Percentiles rank a stretch among this genome's conserved stretches.
Evolutionary conservation across 306 rosid species (phyloP).

Genomic region (Sicyos edulis): DNA sequence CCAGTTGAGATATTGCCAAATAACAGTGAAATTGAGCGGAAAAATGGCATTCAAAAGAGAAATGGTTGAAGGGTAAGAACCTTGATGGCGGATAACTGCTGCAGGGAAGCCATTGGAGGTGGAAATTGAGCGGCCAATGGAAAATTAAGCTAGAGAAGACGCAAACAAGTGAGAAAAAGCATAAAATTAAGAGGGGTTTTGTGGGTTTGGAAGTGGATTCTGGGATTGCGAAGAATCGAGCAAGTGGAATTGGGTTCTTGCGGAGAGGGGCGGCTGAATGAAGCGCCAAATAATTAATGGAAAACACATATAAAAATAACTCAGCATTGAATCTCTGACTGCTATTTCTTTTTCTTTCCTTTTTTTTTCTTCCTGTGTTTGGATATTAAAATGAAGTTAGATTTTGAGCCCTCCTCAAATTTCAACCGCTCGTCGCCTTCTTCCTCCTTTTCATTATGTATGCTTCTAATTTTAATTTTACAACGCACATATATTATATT

Average conservation of each 20-base stretch:
- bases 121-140: slow-evolving; percentile 12
- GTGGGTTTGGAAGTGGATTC: background rate
- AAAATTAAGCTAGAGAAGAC: slow-evolving; percentile 13
- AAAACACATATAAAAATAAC: slow-evolving; percentile 7
- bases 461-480: too few relatives aligned
- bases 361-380: background rate
- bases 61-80: slow-evolving; percentile 25
- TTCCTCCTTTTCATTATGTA: background rate
- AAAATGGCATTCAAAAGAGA: background rate
- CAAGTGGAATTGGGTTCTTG: slow-evolving; percentile 11
- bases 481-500: too few relatives aligned
- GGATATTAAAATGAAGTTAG: background rate
- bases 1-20: background rate
- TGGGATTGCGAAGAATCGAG: slow-evolving; percentile 3
- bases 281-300: slow-evolving; percentile 21
- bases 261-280: slow-evolving; percentile 17
- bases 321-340: slow-evolving; percentile 12
- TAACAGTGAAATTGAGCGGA: slow-evolving; percentile 15
- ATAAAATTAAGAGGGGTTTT: slow-evolving; percentile 1
- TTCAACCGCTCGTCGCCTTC: slow-evolving; percentile 9
- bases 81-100: slow-evolving; percentile 40
- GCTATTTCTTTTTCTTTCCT: background rate
- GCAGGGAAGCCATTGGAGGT: slow-evolving; percentile 58
- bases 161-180: slow-evolving; percentile 16
- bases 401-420: slow-evolving; percentile 11